Conservation (phyloP, 495 filamentous ascomycete genomes). For the Melanomma pulvis-pyrius region DNA sequence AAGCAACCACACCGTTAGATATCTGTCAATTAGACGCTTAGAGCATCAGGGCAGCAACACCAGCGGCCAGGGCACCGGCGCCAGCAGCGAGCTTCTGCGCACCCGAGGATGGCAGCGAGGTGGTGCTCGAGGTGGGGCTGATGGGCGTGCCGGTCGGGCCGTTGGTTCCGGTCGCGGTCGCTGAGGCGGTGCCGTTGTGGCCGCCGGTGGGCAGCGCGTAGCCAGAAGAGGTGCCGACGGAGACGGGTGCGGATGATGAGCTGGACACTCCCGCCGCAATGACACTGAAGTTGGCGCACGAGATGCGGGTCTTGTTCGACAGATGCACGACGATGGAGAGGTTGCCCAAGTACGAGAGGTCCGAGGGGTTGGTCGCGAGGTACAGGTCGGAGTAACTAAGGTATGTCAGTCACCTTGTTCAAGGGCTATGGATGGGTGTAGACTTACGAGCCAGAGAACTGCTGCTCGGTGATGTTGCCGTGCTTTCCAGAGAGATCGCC, state of each 20-base stretch:
- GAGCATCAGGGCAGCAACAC: not conserved
- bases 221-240: slow-evolving; percentile 11
- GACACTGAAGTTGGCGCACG: slow-evolving; percentile 69
- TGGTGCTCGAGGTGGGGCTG: not conserved
- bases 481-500: slow-evolving; percentile 87
- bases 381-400: slow-evolving; percentile 67
- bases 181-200: slow-evolving; percentile 10
- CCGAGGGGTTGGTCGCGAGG: slow-evolving; percentile 58
- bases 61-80: slow-evolving; percentile 3
- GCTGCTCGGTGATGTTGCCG: slow-evolving; percentile 60
- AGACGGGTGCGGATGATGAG: not conserved
- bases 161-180: slow-evolving; percentile 11
- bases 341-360: slow-evolving; percentile 75
- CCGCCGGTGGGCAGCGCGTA: slow-evolving; percentile 10
- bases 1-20: not conserved
- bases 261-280: not conserved
- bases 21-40: not conserved
- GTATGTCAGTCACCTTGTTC: slow-evolving; percentile 4
- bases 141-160: not conserved
- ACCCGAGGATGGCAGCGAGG: not conserved
- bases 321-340: slow-evolving; percentile 77
- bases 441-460: slow-evolving; percentile 43
- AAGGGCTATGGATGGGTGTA: not conserved
- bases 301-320: slow-evolving; percentile 68
- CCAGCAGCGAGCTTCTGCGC: not conserved